Conservation (phyloP, 176 grass and related monocot genomes). For the Puya raimondii region DNA sequence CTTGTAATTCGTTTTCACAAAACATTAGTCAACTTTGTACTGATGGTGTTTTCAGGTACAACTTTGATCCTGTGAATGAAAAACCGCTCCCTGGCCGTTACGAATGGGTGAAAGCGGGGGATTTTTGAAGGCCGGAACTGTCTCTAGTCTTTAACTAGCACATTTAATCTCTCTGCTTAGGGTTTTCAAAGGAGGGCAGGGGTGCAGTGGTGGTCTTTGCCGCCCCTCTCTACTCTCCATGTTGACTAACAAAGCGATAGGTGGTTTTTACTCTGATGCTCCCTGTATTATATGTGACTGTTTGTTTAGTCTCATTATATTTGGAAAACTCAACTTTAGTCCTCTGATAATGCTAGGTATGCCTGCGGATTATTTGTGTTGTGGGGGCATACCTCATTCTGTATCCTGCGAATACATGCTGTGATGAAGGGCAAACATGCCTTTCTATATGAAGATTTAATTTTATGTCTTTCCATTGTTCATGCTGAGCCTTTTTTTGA, state of each 20-base stretch:
- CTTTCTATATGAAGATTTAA: neutral
- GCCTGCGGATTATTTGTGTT: neutral
- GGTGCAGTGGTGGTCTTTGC: slow-evolving; percentile 16
- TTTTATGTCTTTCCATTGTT: neutral
- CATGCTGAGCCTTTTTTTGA: too few species aligned
- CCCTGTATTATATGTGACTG: neutral
- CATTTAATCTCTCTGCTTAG: neutral
- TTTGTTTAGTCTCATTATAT: neutral
- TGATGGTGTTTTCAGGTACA: slow-evolving; percentile 25
- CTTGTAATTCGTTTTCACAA: neutral
- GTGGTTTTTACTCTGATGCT: neutral
- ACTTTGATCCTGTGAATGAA: slow-evolving; percentile 41
- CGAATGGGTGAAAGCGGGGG: slow-evolving; percentile 34
- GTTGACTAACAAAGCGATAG: slow-evolving; percentile 8
- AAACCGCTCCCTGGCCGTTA: slow-evolving; percentile 37
- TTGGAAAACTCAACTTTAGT: too few species aligned
- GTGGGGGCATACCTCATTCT: neutral
- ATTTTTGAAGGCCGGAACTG: slow-evolving; percentile 5
- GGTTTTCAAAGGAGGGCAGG: slow-evolving; percentile 8
- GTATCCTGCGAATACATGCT: slow-evolving; percentile 5
- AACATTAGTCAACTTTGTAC: neutral
- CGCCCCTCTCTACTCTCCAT: slow-evolving; percentile 16
- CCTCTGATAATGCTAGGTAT: too few species aligned
- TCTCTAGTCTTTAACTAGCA: neutral
- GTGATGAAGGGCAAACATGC: neutral